Evolutionary conservation across 768 basidiomycete species (phyloP).

Genomic region (Kwoniella shandongensis): DNA sequence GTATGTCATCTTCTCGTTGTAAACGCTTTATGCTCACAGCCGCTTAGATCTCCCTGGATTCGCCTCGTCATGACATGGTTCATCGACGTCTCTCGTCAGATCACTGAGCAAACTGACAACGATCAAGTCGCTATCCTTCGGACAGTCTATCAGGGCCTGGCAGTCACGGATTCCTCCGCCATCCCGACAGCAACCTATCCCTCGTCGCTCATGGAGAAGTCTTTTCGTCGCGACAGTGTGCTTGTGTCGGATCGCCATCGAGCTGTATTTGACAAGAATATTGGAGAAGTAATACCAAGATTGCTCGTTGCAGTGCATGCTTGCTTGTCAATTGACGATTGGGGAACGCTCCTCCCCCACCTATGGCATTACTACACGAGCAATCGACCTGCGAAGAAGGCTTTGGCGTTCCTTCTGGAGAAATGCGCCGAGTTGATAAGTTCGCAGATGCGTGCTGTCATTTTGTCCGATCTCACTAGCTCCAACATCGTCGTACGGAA

Average conservation of each 20-base stretch:
- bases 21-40: slow-evolving; percentile 2
- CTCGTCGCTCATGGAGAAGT: too few species aligned
- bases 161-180: not conserved
- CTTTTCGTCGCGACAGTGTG: too few species aligned
- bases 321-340: slow-evolving; percentile 33
- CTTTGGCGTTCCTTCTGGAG: slow-evolving; percentile 28
- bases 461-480: slow-evolving; percentile 20
- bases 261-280: too few species aligned
- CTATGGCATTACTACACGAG: slow-evolving; percentile 24
- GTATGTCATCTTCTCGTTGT: slow-evolving; percentile 7
- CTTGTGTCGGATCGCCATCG: too few species aligned
- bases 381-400: not conserved
- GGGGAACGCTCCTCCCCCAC: slow-evolving; percentile 24
- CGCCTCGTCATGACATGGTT: slow-evolving; percentile 19
- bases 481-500: slow-evolving; percentile 12
- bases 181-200: slow-evolving; percentile 4
- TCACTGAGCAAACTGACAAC: slow-evolving; percentile 3
- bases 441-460: slow-evolving; percentile 14
- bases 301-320: slow-evolving; percentile 32
- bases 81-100: slow-evolving; percentile 8
- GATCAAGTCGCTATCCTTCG: slow-evolving; percentile 2
- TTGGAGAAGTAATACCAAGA: not conserved
- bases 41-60: slow-evolving; percentile 16
- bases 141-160: slow-evolving; percentile 7
- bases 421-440: slow-evolving; percentile 38